phyloP scores from a whole-genome alignment of 2,329 filamentous ascomycete genomes.

The Helotiales sp. region DNA sequence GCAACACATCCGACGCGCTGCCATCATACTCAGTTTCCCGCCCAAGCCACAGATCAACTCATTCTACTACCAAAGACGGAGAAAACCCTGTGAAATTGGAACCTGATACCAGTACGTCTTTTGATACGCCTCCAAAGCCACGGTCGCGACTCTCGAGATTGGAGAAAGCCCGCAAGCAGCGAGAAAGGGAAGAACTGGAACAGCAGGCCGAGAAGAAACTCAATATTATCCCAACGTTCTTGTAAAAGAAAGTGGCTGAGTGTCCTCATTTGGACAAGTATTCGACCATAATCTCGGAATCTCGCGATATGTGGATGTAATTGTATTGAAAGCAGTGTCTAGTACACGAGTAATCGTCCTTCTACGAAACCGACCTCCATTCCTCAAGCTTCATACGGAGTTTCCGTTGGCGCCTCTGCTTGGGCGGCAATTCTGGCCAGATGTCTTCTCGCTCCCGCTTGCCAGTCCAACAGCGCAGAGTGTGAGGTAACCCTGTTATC shows the following conservation, averaged over 20 bases:
- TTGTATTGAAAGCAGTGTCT: not conserved
- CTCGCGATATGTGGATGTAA: not conserved
- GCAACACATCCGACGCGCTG: not conserved
- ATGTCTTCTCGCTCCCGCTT: conserved; percentile 67
- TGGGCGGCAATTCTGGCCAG: conserved; percentile 18
- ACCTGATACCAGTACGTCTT: not conserved
- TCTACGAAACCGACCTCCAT: not conserved
- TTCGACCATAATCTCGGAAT: not conserved
- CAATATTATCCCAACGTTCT: conserved; percentile 30
- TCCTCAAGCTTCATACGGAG: conserved; percentile 18
- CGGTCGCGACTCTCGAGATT: conserved; percentile 16
- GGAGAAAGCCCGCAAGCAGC: conserved; percentile 20
- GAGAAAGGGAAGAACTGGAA: conserved; percentile 24
- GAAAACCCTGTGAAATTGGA: not conserved
- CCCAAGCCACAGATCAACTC: not conserved
- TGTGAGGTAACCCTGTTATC: conserved; percentile 81
- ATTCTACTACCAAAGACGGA: not conserved
- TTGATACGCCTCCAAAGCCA: not conserved
- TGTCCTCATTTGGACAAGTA: not conserved
- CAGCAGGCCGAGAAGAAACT: conserved; percentile 21
- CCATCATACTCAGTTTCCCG: not conserved
- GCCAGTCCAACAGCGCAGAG: conserved; percentile 80
- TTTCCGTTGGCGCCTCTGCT: conserved; percentile 17
- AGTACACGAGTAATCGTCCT: not conserved
- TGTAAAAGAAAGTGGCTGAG: not conserved